Percentiles rank a stretch among this genome's conserved stretches.
Conservation (phyloP, 2,329 filamentous ascomycete species). For the Fusarium nodosum region DNA sequence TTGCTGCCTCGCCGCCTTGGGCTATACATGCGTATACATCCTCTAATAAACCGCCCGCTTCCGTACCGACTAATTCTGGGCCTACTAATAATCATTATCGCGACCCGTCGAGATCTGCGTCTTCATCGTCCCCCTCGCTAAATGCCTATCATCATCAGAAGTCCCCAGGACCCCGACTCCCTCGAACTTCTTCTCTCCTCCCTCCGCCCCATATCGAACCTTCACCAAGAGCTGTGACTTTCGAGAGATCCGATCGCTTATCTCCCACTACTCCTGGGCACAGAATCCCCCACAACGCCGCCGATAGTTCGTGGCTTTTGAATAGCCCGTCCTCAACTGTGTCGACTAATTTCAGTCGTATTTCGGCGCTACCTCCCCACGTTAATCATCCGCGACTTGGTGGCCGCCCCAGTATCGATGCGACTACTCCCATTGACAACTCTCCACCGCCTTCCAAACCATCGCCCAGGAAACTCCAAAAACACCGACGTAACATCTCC, state of each 20-base stretch:
- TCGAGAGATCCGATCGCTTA: constrained; percentile 39
- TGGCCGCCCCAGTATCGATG: constrained; percentile 62
- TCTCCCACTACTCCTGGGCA: constrained; percentile 33
- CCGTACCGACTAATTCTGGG: constrained; percentile 41
- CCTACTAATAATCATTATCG: constrained; percentile 33
- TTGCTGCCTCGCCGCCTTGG: constrained; percentile 45
- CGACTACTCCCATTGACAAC: constrained; percentile 52
- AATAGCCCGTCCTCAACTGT: constrained; percentile 69
- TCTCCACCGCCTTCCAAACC: constrained; percentile 50
- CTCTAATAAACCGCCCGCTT: constrained; percentile 23
- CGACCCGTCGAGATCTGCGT: constrained; percentile 38
- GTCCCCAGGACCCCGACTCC: constrained; percentile 53
- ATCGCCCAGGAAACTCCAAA: constrained; percentile 57
- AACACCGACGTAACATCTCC: constrained; percentile 53
- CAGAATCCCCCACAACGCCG: constrained; percentile 51
- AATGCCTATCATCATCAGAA: constrained; percentile 48
- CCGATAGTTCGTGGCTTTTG: constrained; percentile 62
- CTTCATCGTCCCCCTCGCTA: constrained; percentile 39
- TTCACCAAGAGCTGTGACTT: constrained; percentile 37
- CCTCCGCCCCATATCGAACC: constrained; percentile 55
- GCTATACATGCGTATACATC: constrained; percentile 35
- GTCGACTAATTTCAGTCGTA: constrained; percentile 58
- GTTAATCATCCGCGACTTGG: constrained; percentile 54
- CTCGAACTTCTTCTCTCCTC: constrained; percentile 61
- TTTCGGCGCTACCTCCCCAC: constrained; percentile 54